Base-by-base conservation (phyloP, 495 filamentous ascomycete genomes). In the Pseudoneurospora amorphoporcata region DNA sequence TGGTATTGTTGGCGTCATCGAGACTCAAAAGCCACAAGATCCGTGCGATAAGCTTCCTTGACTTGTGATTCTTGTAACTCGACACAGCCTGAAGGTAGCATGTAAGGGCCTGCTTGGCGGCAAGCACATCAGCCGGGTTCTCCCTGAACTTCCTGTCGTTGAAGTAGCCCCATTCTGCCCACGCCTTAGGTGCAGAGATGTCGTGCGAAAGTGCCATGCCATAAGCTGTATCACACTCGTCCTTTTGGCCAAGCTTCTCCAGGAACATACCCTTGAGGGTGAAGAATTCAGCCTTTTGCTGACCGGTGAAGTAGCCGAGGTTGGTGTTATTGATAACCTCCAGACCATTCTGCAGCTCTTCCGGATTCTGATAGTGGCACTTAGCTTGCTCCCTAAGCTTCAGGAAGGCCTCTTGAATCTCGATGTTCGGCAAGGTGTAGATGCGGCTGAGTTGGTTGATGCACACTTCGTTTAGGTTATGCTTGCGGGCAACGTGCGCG, bases 271-370 rank as follows among this genome's bases (percentile, higher is more conserved):
- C 96, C 84, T 99, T 99, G 65, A 99, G 87, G 0, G 94, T 99
- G 83, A 97, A 98, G 82, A 99, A 99, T 79, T 99, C 96, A 6
- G 96, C 96, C 81, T 98, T 98, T 79, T 99, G 96, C 77, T 94
- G 90, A 8, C 92, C 85, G 72, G 93, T 95, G 79, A 99, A 99
- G 82, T 98, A 99, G 77, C 95, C 97, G 38, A 99, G 88, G 74
- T 99, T 99, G 70, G 96, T 99, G 76, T 99, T 99, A 81, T 99
- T 98, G 76, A 99, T 99, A 8, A 99, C 96, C 80, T 99, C 96
- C 72, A 99, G 78, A 3, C 96, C 96, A 78, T 89, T 95, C 68
- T 89, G 94, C 41, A 99, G 89, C 78, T 99, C 96, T 19, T 90
- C 89, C 0, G 89, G 90, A 76, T 98, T 97, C 80, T 98, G 94